Conservation (phyloP, 495 filamentous ascomycete species). For the Niebla homalea region DNA sequence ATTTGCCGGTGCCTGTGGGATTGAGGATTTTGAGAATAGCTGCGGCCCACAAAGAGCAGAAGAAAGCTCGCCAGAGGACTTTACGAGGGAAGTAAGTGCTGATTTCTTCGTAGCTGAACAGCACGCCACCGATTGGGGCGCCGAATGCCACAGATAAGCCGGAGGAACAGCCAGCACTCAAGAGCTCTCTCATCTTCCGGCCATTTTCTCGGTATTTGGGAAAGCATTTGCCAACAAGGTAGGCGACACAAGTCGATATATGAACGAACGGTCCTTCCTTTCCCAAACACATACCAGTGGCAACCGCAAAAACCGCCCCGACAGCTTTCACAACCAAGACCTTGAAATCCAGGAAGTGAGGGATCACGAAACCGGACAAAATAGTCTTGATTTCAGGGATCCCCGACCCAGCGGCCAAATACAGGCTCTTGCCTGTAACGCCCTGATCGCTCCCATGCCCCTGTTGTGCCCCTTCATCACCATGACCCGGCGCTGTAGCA, state of each 20-base stretch:
- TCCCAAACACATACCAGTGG: conserved; percentile 44
- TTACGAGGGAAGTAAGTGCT: conserved; percentile 34
- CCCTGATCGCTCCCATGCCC: conserved; percentile 3
- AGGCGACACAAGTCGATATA: conserved; percentile 43
- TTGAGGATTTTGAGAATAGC: conserved; percentile 43
- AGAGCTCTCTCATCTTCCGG: conserved; percentile 39
- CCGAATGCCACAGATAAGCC: conserved; percentile 46
- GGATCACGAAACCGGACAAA: conserved; percentile 45
- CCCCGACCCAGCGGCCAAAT: conserved; percentile 42
- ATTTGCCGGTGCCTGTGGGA: conserved; percentile 42
- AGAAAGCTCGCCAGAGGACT: conserved; percentile 43
- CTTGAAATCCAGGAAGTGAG: conserved; percentile 39
- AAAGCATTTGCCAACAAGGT: conserved; percentile 36
- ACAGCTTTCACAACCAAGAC: conserved; percentile 43
- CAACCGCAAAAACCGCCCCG: conserved; percentile 42
- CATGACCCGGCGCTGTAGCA: conserved; percentile 21
- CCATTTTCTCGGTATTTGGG: conserved; percentile 41
- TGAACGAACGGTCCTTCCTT: conserved; percentile 51
- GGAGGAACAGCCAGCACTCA: conserved; percentile 40
- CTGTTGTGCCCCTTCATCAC: conserved; percentile 10
- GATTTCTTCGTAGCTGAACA: conserved; percentile 42
- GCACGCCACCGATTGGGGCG: conserved; percentile 44
- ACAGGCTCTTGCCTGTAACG: conserved; percentile 36
- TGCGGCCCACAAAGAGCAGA: conserved; percentile 42
- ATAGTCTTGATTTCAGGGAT: conserved; percentile 51